Conservation (phyloP, 2,329 filamentous ascomycete genomes). For the Canariomyces notabilis region DNA sequence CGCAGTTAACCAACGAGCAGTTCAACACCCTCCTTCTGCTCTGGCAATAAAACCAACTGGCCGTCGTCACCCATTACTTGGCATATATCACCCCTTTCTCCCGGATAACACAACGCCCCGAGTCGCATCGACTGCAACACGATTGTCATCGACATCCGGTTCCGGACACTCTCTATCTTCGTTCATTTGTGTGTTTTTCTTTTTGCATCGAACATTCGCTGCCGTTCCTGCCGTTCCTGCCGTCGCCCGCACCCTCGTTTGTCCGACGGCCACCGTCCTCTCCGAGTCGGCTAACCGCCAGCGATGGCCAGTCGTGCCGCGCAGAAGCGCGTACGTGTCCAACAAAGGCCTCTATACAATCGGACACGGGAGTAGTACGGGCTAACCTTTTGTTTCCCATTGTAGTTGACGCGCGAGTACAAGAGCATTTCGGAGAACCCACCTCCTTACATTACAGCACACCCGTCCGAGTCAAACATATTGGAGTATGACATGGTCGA, state of each 20-base stretch:
- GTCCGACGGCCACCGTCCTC: not conserved
- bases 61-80: not conserved
- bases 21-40: not conserved
- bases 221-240: not conserved
- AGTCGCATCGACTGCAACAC: not conserved
- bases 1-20: not conserved
- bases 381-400: conserved; percentile 1
- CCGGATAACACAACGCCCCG: not conserved
- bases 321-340: conserved; percentile 26
- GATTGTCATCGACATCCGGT: not conserved
- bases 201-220: not conserved
- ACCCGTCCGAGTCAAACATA: conserved; percentile 87
- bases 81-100: not conserved
- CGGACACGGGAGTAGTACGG: not conserved
- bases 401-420: conserved; percentile 58
- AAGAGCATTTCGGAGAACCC: conserved; percentile 65
- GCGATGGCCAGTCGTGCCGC: conserved; percentile 26
- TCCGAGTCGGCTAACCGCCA: not conserved
- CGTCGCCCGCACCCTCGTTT: not conserved
- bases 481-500: conserved; percentile 63
- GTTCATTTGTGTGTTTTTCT: not conserved
- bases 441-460: conserved; percentile 81
- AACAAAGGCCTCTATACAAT: not conserved
- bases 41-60: not conserved
- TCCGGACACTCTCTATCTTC: too few species aligned